A percentile compares a stretch with the other conserved stretches of the same genome.
phyloP scores from a whole-genome alignment of 768 basidiomycete species.

The Artomyces pyxidatus region DNA sequence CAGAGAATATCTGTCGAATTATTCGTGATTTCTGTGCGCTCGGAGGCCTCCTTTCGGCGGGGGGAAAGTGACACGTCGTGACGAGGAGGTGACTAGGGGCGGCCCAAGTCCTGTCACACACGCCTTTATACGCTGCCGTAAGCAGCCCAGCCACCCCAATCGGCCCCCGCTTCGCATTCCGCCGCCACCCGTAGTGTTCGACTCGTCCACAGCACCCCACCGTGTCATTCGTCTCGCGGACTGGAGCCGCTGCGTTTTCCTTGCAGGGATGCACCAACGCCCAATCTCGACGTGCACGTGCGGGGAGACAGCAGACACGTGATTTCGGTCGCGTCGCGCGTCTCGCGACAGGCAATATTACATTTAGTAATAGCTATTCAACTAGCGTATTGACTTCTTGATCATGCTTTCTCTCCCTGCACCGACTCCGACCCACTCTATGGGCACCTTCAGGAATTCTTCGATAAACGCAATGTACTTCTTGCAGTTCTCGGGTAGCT shows the following conservation, averaged over 20 bases:
- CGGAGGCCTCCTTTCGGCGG: constrained; percentile 13
- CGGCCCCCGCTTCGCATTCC: background rate
- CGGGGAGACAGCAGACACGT: too few relatives aligned
- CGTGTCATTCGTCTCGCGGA: background rate
- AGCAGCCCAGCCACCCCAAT: constrained; percentile 20
- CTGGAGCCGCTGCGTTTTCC: background rate
- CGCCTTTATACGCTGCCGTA: constrained; percentile 18
- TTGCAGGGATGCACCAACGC: background rate
- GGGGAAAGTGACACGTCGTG: constrained; percentile 25
- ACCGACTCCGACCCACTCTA: constrained; percentile 93
- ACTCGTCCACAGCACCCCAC: background rate
- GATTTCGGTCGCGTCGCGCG: too few relatives aligned
- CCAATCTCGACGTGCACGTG: too few relatives aligned
- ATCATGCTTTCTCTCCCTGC: constrained; percentile 80
- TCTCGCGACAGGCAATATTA: too few relatives aligned
- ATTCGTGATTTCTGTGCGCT: background rate
- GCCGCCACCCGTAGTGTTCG: background rate
- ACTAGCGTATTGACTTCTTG: constrained; percentile 3
- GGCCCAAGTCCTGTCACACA: constrained; percentile 19
- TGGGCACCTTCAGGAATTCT: constrained; percentile 54
- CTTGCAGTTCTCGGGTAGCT: constrained; percentile 77
- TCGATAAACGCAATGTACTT: constrained; percentile 87
- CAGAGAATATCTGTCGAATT: background rate
- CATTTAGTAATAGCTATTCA: background rate
- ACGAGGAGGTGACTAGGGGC: constrained; percentile 23